phyloP scores from a whole-genome alignment of 1,284 basidiomycete genomes.

The Fomitopsis betulina region DNA sequence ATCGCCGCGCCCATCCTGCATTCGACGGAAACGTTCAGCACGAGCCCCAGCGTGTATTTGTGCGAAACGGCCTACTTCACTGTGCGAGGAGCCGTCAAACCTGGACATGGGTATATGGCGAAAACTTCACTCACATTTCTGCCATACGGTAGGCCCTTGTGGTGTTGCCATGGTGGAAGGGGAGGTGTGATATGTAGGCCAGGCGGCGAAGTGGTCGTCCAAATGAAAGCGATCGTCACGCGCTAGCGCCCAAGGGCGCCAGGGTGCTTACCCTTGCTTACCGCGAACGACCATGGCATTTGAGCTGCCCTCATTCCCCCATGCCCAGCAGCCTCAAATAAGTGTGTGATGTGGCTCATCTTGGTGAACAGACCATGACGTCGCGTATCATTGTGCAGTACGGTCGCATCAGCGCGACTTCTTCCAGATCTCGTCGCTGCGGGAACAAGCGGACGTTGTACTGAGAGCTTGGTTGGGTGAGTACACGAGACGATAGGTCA shows the following conservation, averaged over 20 bases:
- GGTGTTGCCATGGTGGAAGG: constrained; percentile 25
- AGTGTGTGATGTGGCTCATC: constrained; percentile 45
- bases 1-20: constrained; percentile 88
- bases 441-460: constrained; percentile 73
- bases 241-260: not conserved
- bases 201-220: constrained; percentile 3
- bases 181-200: not conserved
- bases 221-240: constrained; percentile 2
- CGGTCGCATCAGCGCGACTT: constrained; percentile 84
- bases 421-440: constrained; percentile 71
- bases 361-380: not conserved
- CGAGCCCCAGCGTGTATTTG: constrained; percentile 6
- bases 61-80: constrained; percentile 26
- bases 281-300: constrained; percentile 6
- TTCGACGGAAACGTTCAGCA: constrained; percentile 6
- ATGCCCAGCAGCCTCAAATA: constrained; percentile 82
- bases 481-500: constrained; percentile 18
- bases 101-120: not conserved
- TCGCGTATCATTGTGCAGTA: constrained; percentile 41
- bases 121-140: constrained; percentile 55
- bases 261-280: not conserved
- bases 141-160: constrained; percentile 63
- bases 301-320: constrained; percentile 50
- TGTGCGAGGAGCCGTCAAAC: constrained; percentile 7
- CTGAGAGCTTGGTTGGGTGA: constrained; percentile 76